Evolutionary conservation across 805 yeast species (phyloP), one percentile per base, ranked within the genome.

Genomic region (Candida boidinii): DNA sequence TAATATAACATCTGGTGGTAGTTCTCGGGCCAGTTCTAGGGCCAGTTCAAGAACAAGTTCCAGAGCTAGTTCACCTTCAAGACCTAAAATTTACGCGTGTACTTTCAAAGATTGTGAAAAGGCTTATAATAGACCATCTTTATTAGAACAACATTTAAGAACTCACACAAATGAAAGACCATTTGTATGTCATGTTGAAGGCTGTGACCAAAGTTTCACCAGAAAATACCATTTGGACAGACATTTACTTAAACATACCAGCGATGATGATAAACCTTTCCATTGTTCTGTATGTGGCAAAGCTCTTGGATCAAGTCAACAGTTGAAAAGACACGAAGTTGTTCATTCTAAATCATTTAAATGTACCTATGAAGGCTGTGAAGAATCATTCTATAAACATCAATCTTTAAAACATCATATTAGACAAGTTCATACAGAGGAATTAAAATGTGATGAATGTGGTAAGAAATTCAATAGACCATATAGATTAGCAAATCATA

Each of bases 91-190:
- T 17, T 79, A 80, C 49, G 47, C 53, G 10, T 90, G 97, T 53
- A 70, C 66, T 14, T 69, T 63, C 38, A 69, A 64, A 5, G 79
- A 71, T 3, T 92, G 97, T 48, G 70, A 58, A 20, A 90, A 86
- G 53, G 70, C 82, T 1, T 90, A 86, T 47, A 62, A 81, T 5
- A 66, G 90, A 30, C 96, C 96, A 0, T 78, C 94, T 2, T 63
- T 86, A 9, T 61, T 92, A 31, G 83, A 79, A 23, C 95, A 85
- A 46, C 98, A 87, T 55, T 59, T 67, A 52, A 66, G 87, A 43
- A 66, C 87, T 1, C 96, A 87, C 54, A 73, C 86, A 4, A 72
- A 75, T 41, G 90, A 82, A 41, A 68, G 94, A 38, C 95, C 95
- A 0, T 87, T 71, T 48, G 54, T 53, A 23, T 83, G 96, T 54